These are phyloP conservation scores for Penicillium robsamsonii DNA, from an alignment of 495 filamentous ascomycete genomes.

Conservation along the genomic window DNA sequence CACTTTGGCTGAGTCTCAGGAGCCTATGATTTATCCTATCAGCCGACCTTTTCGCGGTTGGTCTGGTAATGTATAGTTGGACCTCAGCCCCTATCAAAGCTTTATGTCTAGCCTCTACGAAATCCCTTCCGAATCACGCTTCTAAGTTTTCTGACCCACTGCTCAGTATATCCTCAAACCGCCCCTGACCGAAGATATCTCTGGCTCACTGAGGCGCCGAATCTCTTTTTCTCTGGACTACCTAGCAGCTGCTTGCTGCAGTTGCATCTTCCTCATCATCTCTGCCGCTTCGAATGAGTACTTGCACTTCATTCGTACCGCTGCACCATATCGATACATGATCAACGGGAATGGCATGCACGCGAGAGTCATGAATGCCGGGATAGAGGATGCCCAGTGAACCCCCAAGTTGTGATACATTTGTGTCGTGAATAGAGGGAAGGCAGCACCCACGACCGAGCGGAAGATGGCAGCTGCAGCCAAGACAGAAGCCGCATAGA, in stretches of 20 bases:
- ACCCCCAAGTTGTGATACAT: conserved; percentile 72
- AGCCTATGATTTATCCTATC: too few species aligned
- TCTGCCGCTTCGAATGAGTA: not conserved
- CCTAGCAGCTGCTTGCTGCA: not conserved
- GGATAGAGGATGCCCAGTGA: conserved; percentile 73
- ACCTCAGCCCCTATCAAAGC: too few species aligned
- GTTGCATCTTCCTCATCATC: not conserved
- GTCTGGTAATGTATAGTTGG: too few species aligned
- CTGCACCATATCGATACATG: conserved; percentile 65
- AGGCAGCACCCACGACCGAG: conserved; percentile 64
- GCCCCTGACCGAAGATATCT: too few species aligned
- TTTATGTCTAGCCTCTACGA: too few species aligned
- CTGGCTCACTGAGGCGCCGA: too few species aligned
- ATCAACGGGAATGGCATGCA: conserved; percentile 74
- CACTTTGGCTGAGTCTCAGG: too few species aligned
- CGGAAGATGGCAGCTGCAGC: conserved; percentile 70
- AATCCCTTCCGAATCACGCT: too few species aligned
- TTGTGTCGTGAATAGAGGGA: conserved; percentile 74
- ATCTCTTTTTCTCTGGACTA: not conserved
- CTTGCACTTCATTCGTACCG: not conserved
- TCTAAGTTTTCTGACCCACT: too few species aligned
- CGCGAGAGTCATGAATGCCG: conserved; percentile 66
- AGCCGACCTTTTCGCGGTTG: too few species aligned
- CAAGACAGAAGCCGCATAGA: conserved; percentile 72
- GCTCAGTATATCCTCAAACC: too few species aligned